Evolutionary conservation across 164 flowering plant genomes (phyloP).

Genomic region (Saururus chinensis): DNA sequence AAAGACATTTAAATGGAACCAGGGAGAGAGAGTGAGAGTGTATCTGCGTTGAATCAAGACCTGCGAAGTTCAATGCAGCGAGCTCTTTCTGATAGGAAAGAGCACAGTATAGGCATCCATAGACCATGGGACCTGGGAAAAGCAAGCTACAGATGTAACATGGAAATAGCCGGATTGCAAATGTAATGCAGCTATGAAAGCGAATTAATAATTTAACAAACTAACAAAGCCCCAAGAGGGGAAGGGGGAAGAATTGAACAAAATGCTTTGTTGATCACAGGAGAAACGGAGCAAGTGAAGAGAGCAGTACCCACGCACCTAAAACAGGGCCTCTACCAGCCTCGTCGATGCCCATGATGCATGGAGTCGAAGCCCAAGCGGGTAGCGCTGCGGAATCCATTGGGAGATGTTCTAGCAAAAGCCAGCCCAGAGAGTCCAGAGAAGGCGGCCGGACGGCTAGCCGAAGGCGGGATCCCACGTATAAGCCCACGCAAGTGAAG

Average conservation of each 20-base stretch:
- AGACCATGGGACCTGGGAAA: constrained; percentile 85
- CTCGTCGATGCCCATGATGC: constrained; percentile 98
- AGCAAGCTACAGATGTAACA: neutral
- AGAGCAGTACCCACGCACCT: constrained; percentile 26
- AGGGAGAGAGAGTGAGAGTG: neutral
- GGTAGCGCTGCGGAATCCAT: constrained; percentile 47
- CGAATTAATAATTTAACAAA: too few relatives aligned
- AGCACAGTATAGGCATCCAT: constrained; percentile 89
- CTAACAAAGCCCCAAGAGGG: too few relatives aligned
- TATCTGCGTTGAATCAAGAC: constrained; percentile 16
- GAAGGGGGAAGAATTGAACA: too few relatives aligned
- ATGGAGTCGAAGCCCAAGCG: constrained; percentile 71
- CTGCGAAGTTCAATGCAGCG: constrained; percentile 69
- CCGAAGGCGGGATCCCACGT: neutral
- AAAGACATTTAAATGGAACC: neutral
- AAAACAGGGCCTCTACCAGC: constrained; percentile 98
- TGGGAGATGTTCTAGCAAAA: neutral
- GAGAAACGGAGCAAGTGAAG: constrained; percentile 1
- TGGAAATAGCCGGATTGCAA: too few relatives aligned
- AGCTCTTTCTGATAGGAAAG: constrained; percentile 63
- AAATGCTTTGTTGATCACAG: too few relatives aligned
- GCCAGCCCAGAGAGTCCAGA: neutral
- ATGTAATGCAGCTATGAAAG: too few relatives aligned
- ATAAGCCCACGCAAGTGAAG: too few relatives aligned
- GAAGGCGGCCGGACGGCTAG: neutral